Base-by-base conservation (phyloP, 495 filamentous ascomycete species). In the Tuber aestivum region DNA sequence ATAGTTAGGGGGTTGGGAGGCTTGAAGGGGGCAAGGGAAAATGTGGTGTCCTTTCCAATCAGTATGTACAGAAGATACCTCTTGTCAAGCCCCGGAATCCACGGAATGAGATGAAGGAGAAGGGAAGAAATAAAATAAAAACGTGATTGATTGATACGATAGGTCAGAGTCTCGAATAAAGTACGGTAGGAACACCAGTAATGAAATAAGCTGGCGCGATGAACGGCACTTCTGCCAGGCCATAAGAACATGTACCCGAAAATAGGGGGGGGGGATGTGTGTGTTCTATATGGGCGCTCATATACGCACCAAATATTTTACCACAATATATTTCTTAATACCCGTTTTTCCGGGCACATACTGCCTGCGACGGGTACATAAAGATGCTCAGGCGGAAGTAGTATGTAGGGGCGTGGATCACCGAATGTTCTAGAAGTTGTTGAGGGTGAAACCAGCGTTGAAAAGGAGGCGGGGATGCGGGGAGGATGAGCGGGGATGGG, bases 381-480 rank as follows among this genome's bases (percentile, higher is more conserved):
- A 61, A n/a, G 10, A 27, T 32, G 50, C n/a, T 61, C n/a, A 9
- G 9, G 50, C n/a, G 10, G 50, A 32, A 61, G 50, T 10, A 32
- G 56, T 16, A 65, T 32, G n/a, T 35, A 65, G 35, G 56, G 27
- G 27, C 14, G 56, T 18, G 56, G 56, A 6, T 65, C 56, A 65
- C 56, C 56, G 27, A 65, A 65, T 65, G 35, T 35, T 65, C 56
- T 18, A 7, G 56, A 65, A 35, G 27, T 0, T 12, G 27, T 65
- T 65, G 56, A 65, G 7, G 27, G 56, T 35, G 56, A 65, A 7
- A 65, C 27, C 1, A 35, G 27, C 1, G 56, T 35, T 18, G 27
- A 61, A 61, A 61, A 61, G 45, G 45, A 61, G 50, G 50, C 50
- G 50, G 50, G 16, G 50, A 61, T 27, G 50, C 50, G 50, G 50